Base-by-base conservation (phyloP, 2,329 filamentous ascomycete species). In the Paecilomyces dactylethromorphus region DNA sequence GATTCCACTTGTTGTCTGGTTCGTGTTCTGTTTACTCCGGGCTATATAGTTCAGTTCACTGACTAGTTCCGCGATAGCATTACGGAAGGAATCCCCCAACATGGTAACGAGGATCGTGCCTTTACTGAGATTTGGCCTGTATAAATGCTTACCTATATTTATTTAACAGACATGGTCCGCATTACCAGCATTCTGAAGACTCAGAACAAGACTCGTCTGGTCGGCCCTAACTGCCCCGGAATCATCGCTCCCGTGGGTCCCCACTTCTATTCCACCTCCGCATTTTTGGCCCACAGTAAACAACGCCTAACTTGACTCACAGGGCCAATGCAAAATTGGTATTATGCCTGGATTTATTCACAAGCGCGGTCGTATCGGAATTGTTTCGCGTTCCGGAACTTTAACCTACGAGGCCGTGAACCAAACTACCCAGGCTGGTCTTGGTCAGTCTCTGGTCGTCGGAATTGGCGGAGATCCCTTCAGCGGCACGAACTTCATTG, bases 261-360 rank as follows among this genome's bases (percentile, higher is more conserved):
- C 53, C 55, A 53, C 60, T 55, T 55, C 58, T 53, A 52, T 18
- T 31, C 45, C 8, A 49, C 33, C 29, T 45, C 58, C 49, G 62
- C 54, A 54, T 6, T 56, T 53, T 26, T 13, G 32, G 18, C 32
- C 24, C 29, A 35, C 31, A 45, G 29, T 53, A 45, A 57, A 22
- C 21, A 22, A 53, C 39, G 3, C 50, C 29, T 35, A 15, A 22
- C 57, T 12, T 56, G n/a, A 51, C 32, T 35, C 60, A 24, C 69
- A 87, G 80, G 94, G 93, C 70, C 93, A 96, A 86, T 99, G 94
- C 87, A 99, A 99, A 84, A 97, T 99, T 74, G 94, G 94, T 75
- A 99, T 99, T 82, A 97, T 99, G 94, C 91, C 94, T 65, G 94
- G 94, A 71, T 97, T 97, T 85, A 97, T 99, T 82, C 94, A 99